A percentile compares a stretch with the other conserved stretches of the same genome.
phyloP scores from a whole-genome alignment of 306 rosid genomes.

The Morella rubra region DNA sequence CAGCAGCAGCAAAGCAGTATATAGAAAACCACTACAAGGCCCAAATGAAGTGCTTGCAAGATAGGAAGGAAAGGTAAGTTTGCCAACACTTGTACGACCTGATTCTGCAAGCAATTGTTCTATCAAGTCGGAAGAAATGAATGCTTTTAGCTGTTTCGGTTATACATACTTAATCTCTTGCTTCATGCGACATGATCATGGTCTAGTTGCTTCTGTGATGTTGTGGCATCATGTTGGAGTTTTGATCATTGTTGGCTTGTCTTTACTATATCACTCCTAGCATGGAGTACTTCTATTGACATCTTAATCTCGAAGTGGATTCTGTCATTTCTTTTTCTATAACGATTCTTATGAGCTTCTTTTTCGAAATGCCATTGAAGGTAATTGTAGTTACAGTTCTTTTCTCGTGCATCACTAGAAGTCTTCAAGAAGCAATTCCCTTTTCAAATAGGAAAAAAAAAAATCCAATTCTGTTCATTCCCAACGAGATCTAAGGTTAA shows the following conservation, averaged over 20 bases:
- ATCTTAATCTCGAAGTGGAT: background rate
- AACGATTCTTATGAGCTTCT: background rate
- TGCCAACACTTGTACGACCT: background rate
- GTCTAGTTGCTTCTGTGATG: background rate
- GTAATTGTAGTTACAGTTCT: background rate
- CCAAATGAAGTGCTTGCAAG: conserved; percentile 80
- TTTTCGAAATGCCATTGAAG: background rate
- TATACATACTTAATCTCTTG: background rate
- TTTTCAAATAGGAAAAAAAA: no score
- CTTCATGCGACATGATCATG: background rate
- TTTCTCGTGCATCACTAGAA: background rate
- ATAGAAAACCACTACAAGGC: conserved; percentile 83
- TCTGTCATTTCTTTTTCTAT: background rate
- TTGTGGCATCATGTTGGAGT: background rate
- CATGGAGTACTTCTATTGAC: background rate
- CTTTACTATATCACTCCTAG: background rate
- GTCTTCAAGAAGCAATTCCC: background rate
- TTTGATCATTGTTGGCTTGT: background rate
- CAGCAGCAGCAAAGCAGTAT: conserved; percentile 83
- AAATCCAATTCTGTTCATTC: no score
- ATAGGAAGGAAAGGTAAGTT: conserved; percentile 78
- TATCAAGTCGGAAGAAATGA: background rate
- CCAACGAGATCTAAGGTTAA: no score
- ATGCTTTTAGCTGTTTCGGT: background rate
- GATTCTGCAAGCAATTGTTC: background rate